Evolutionary conservation across 1,139 yeast species (phyloP).

Genomic region (Tardiomyces digboiensis): DNA sequence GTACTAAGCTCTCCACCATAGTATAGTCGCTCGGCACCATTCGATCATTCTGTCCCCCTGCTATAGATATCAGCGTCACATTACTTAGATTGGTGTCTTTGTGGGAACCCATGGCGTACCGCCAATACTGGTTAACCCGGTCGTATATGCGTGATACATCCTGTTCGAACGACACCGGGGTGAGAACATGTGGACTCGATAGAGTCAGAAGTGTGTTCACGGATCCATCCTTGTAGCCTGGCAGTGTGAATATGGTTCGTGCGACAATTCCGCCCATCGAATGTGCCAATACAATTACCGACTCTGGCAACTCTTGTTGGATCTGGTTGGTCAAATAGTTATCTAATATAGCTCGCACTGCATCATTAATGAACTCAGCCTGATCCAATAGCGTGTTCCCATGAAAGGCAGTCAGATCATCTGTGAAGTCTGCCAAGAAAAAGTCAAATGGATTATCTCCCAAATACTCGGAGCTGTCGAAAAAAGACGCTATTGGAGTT

Average conservation of each 20-base stretch:
- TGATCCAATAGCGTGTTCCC: conserved; percentile 92
- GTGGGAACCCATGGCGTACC: conserved; percentile 38
- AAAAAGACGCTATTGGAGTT: conserved; percentile 73
- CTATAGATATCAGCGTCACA: conserved; percentile 48
- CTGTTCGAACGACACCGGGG: conserved; percentile 92
- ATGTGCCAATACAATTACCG: conserved; percentile 81
- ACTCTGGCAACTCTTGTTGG: conserved; percentile 35
- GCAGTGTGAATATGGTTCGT: conserved; percentile 65
- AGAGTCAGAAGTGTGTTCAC: conserved; percentile 80
- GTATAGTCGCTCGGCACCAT: conserved; percentile 94
- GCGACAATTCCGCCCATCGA: conserved; percentile 97
- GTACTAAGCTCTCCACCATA: conserved; percentile 60
- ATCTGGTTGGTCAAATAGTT: conserved; percentile 34
- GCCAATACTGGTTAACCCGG: conserved; percentile 75
- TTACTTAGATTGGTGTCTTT: conserved; percentile 24
- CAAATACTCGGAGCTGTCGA: conserved; percentile 48
- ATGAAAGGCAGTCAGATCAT: conserved; percentile 94
- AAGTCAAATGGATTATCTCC: conserved; percentile 39
- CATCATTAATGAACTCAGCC: conserved; percentile 89
- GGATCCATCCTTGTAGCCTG: conserved; percentile 61
- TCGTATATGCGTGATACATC: conserved; percentile 70
- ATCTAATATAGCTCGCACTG: conserved; percentile 61
- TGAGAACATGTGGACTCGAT: conserved; percentile 88
- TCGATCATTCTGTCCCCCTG: conserved; percentile 83
- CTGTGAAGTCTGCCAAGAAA: conserved; percentile 89